Base-by-base conservation (phyloP, 2,329 filamentous ascomycete species). In the Sporothrix pallida region DNA sequence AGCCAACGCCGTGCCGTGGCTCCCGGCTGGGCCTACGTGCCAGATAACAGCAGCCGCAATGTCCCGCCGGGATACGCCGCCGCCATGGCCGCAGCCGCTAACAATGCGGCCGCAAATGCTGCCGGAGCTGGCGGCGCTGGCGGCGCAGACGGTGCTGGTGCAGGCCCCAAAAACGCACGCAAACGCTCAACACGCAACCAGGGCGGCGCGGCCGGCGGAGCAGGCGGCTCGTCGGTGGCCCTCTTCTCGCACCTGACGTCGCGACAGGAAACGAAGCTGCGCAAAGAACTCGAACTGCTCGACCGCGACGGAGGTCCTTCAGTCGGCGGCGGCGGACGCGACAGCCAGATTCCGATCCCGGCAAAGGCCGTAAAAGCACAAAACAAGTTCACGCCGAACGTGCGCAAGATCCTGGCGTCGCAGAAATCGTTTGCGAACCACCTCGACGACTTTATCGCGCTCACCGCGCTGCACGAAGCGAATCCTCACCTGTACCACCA, bases 11-110 rank as follows among this genome's bases (percentile, higher is more conserved):
- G 90, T 17, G 88, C 89, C 62, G 85, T 88, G 62, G 92, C 93
- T 0, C 94, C 95, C 0, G 95, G 95, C 79, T 98, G 94, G 92
- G 94, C 94, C 13, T 97, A 97, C 81, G 93, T 98, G 1, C 91
- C 94, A 44, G 93, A 97, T 80, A 90, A 44, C 52, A 48, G 58
- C 52, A 62, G 31, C 48, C 46, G 60, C 65, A 71, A 42, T n/a
- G 60, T 56, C 1, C 58, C 54, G 3, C 60, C 88, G 23, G 63
- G 74, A 80, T 87, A 4, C 72, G 86, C 88, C 10, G 86, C 87
- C 77, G 81, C 84, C 70, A 80, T 85, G 71, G 86, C 86, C 75
- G 83, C 85, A 70, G 86, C 84, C 73, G 82, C 84, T 76, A 88
- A 87, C 85, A 42, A 46, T 54, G 87, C 91, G 75, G 97, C 96